Conservation (phyloP, 2,329 filamentous ascomycete species). For the Colletotrichum chlorophyti region DNA sequence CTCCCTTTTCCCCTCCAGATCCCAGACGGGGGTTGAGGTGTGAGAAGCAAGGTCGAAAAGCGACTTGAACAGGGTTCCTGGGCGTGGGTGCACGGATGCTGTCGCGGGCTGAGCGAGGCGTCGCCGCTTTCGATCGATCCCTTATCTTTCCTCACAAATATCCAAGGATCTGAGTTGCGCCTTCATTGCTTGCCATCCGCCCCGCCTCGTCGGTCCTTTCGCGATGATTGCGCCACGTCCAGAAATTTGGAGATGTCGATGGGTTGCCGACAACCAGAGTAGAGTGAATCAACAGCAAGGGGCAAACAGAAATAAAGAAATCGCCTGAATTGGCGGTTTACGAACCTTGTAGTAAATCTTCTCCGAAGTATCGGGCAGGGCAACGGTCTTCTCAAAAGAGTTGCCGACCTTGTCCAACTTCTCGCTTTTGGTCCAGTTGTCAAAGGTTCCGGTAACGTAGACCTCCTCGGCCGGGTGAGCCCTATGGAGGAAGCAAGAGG, state of each 20-base stretch:
- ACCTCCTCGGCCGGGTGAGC: constrained; percentile 84
- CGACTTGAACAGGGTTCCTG: constrained; percentile 10
- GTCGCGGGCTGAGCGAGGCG: constrained; percentile 24
- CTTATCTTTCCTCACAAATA: background rate
- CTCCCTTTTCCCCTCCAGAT: constrained; percentile 2
- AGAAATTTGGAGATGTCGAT: constrained; percentile 14
- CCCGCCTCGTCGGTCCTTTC: constrained; percentile 5
- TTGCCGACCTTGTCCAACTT: constrained; percentile 79
- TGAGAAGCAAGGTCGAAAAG: too few relatives aligned
- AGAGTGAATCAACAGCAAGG: constrained; percentile 9
- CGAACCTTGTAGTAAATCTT: constrained; percentile 96
- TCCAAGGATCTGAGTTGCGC: constrained; percentile 5
- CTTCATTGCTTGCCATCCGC: background rate
- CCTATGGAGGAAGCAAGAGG: constrained; percentile 59
- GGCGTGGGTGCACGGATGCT: constrained; percentile 22
- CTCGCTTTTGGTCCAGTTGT: constrained; percentile 89
- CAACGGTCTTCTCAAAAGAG: constrained; percentile 81
- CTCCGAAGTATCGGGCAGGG: constrained; percentile 67
- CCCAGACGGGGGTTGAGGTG: constrained; percentile 6
- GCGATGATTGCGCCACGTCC: constrained; percentile 2
- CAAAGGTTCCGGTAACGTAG: constrained; percentile 94
- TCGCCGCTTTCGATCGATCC: constrained; percentile 22
- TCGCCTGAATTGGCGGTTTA: constrained; percentile 30
- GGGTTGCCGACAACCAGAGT: constrained; percentile 1
- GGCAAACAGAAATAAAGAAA: constrained; percentile 23